Base-by-base conservation (phyloP, 2,329 filamentous ascomycete genomes). In the Penicillium occitanis region DNA sequence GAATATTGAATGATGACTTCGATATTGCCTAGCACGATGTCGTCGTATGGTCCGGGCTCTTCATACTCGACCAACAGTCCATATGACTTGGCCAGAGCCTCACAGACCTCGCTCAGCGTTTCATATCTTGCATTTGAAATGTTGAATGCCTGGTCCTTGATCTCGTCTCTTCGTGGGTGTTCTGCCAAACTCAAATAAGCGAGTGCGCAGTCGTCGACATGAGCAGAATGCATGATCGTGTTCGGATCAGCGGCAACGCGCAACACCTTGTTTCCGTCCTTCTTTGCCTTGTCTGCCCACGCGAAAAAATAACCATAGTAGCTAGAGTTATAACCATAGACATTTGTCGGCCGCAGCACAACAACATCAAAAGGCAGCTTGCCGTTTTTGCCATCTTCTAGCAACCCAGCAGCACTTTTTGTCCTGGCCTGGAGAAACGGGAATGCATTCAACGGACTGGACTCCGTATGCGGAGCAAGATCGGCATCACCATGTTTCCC, bases 241-340 rank as follows among this genome's bases (percentile, higher is more conserved):
- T 61, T 57, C 1, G 58, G 64, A 11, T 65, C 58, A 25, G 64
- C 64, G 25, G 33, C 37, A 11, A 61, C 40, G 8, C 44, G 33
- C 55, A 65, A 44, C 40, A 42, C 42, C 13, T 40, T 48, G 25
- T 17, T 30, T 22, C 44, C 46, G 5, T 55, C 58, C 30, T 51
- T 61, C 17, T 51, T 51, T 22, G 59, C 28, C 22, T 44, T 61
- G 40, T 53, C 46, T 68, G 42, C 51, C 58, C 62, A 60, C 14
- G 53, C 40, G 19, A 66, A 64, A 8, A 66, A 37, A 44, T 53
- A 40, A 13, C 65, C 65, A 48, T 64, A 64, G n/a, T 44, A 64
- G 40, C 65, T 63, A 30, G 65, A 66, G 22, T 46, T 44, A 35
- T 66, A 66, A 17, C 65, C 65, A 30, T 66, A 66, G 22, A 66